Evolutionary conservation across 2,329 filamentous ascomycete genomes (phyloP).

Genomic region (Stagonosporopsis tanaceti): DNA sequence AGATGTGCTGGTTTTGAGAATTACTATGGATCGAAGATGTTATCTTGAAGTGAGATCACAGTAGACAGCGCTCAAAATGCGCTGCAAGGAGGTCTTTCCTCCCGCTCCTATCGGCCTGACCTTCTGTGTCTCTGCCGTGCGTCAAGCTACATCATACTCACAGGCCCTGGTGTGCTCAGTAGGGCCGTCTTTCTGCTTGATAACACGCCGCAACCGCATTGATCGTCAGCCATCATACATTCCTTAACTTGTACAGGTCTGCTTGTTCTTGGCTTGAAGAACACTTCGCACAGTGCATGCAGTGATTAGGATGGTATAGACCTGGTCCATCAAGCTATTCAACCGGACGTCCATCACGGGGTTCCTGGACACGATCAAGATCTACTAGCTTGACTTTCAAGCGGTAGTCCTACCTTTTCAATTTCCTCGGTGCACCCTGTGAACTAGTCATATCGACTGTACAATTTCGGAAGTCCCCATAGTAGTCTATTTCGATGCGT

Average conservation of each 20-base stretch:
- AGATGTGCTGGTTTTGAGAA: too few species aligned
- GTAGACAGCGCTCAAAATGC: neutral
- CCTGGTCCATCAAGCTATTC: neutral
- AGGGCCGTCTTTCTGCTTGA: too few species aligned
- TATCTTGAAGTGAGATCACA: too few species aligned
- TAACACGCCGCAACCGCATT: neutral
- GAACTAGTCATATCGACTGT: too few species aligned
- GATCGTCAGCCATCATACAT: neutral
- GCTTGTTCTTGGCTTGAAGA: neutral
- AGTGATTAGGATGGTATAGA: neutral
- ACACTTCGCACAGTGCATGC: neutral
- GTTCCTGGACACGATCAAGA: neutral
- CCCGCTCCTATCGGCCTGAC: neutral
- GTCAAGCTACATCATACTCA: too few species aligned
- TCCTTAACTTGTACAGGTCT: neutral
- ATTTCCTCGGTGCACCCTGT: too few species aligned
- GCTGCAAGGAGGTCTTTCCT: neutral
- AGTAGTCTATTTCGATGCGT: neutral
- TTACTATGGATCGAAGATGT: too few species aligned
- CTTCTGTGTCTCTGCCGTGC: too few species aligned
- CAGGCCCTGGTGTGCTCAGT: too few species aligned
- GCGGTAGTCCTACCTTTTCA: neutral
- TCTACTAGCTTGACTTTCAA: neutral
- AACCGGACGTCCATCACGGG: neutral
- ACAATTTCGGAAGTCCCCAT: neutral